A percentile compares a stretch with the other conserved stretches of the same genome.
Conservation (phyloP, 805 yeast species). For the Ogataea thermomethanolica region DNA sequence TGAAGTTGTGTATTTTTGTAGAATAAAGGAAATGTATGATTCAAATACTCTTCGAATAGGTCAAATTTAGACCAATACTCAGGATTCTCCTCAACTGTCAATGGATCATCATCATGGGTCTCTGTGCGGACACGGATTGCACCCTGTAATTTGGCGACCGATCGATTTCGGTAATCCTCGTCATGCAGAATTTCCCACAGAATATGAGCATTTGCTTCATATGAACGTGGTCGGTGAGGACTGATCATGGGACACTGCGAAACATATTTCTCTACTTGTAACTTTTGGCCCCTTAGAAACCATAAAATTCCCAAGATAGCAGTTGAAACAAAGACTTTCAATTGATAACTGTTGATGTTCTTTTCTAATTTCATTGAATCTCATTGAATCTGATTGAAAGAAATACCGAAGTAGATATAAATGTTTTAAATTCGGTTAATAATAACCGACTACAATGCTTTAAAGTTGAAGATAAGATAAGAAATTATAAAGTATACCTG, state of each 20-base stretch:
- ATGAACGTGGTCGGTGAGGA: constrained; percentile 17
- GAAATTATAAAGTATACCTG: constrained; percentile 38
- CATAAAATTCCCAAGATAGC: too few relatives aligned
- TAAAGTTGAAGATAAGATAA: not conserved
- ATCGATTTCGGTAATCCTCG: constrained; percentile 28
- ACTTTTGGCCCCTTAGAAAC: too few relatives aligned
- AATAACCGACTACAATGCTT: too few relatives aligned
- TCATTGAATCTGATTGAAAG: too few relatives aligned
- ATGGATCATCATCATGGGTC: constrained; percentile 40
- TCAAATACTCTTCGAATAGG: constrained; percentile 51
- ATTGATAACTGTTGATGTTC: too few relatives aligned
- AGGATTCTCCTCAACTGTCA: constrained; percentile 45
- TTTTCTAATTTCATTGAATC: too few relatives aligned
- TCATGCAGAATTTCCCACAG: constrained; percentile 30
- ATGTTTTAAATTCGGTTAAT: too few relatives aligned
- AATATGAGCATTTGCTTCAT: constrained; percentile 10
- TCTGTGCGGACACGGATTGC: constrained; percentile 51
- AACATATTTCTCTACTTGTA: not conserved
- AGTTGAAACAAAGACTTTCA: too few relatives aligned
- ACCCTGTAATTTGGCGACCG: constrained; percentile 41
- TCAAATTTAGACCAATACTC: constrained; percentile 47
- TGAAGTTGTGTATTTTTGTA: constrained; percentile 47
- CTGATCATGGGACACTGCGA: constrained; percentile 16
- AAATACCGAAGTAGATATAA: too few relatives aligned
- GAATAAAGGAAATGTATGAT: constrained; percentile 51